phyloP scores from a whole-genome alignment of 192 early-diverging fungal genomes.

The Umbelopsis sp. region DNA sequence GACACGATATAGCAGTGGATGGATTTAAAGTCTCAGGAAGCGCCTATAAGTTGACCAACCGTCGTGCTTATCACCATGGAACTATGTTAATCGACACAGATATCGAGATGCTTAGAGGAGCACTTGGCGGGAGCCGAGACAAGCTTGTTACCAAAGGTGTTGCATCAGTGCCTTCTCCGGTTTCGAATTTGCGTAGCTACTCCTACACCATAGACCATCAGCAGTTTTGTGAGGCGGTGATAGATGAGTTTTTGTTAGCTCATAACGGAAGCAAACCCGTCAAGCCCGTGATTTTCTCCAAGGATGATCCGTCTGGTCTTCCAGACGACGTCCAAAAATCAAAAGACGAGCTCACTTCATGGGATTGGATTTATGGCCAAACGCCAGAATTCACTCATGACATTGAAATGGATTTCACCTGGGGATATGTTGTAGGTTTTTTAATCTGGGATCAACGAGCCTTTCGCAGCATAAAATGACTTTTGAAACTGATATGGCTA shows the following conservation, averaged over 20 bases:
- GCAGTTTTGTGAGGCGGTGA: constrained; percentile 77
- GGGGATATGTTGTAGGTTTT: constrained; percentile 58
- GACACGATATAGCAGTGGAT: constrained; percentile 90
- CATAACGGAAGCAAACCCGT: constrained; percentile 47
- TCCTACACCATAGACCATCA: constrained; percentile 84
- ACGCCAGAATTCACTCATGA: constrained; percentile 84
- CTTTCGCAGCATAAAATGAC: not conserved
- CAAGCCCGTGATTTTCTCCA: constrained; percentile 35
- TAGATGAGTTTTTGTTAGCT: constrained; percentile 66
- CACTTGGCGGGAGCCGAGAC: not conserved
- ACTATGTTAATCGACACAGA: constrained; percentile 97
- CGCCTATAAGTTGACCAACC: constrained; percentile 88
- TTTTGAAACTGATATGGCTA: not conserved
- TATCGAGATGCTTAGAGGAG: constrained; percentile 47
- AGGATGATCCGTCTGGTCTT: constrained; percentile 16
- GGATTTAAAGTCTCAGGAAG: constrained; percentile 89
- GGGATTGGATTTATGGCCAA: constrained; percentile 92
- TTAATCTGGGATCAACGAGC: not conserved
- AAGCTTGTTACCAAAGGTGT: constrained; percentile 71
- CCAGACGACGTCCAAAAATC: constrained; percentile 33
- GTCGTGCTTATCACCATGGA: constrained; percentile 92
- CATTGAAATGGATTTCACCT: constrained; percentile 50
- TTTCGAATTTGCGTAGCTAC: constrained; percentile 80
- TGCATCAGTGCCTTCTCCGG: constrained; percentile 85
- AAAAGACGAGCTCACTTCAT: constrained; percentile 55